Evolutionary conservation across 2,329 filamentous ascomycete species (phyloP).

Genomic region (Exophiala phaeomuriformis): DNA sequence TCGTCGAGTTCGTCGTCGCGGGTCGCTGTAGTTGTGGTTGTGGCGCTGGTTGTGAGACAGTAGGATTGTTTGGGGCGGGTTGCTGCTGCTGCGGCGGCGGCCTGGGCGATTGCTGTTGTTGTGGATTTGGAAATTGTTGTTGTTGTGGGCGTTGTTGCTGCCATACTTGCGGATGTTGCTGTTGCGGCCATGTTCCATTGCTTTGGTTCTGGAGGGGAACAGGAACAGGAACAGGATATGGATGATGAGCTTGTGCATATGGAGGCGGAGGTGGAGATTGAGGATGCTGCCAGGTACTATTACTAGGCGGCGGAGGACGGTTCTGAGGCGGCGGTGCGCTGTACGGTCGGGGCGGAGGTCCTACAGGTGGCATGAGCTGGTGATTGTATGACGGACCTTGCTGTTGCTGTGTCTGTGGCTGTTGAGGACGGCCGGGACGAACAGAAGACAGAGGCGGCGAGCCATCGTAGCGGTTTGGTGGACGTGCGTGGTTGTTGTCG

Average conservation of each 20-base stretch:
- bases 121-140: too few relatives aligned
- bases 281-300: background rate
- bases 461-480: conserved; percentile 10
- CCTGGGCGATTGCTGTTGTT: too few relatives aligned
- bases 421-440: conserved; percentile 6
- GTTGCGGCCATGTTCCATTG: conserved; percentile 14
- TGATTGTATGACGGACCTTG: conserved; percentile 2
- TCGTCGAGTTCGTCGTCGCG: background rate
- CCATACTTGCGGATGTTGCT: conserved; percentile 4
- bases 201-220: conserved; percentile 4
- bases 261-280: conserved; percentile 4
- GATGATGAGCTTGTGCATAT: too few relatives aligned
- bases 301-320: background rate
- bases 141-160: conserved; percentile 1
- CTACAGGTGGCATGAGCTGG: conserved; percentile 3
- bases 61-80: background rate
- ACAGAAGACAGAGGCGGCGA: conserved; percentile 6
- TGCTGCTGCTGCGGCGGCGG: too few relatives aligned
- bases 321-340: conserved; percentile 15
- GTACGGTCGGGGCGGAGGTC: conserved; percentile 12
- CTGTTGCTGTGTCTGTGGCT: conserved; percentile 1
- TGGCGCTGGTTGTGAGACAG: background rate
- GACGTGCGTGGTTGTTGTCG: background rate
- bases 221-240: background rate
- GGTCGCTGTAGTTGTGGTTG: conserved; percentile 12